Conservation (phyloP, 352 stramenopile genomes). For the Elongisporangium senticosum region DNA sequence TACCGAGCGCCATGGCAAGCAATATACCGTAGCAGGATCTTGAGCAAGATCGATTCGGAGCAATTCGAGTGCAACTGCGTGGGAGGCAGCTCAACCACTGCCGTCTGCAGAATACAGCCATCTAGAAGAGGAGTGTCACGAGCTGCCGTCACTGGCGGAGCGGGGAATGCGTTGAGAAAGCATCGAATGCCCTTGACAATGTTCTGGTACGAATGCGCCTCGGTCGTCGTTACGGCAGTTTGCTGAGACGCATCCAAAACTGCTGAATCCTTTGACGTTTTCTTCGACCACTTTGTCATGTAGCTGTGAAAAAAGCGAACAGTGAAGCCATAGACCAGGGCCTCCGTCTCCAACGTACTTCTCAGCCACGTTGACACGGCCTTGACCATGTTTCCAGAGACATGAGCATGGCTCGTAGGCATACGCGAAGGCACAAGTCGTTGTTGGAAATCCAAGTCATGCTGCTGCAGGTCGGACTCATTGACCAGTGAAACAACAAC, state of each 20-base stretch:
- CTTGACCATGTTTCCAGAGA: slow-evolving; percentile 36
- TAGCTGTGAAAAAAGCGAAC: slow-evolving; percentile 73
- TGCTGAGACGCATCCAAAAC: neutral
- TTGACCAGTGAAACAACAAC: slow-evolving; percentile 58
- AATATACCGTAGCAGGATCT: slow-evolving; percentile 81
- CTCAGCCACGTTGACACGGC: slow-evolving; percentile 44
- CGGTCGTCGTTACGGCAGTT: neutral
- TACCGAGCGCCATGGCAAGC: slow-evolving; percentile 78
- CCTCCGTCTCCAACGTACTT: slow-evolving; percentile 41
- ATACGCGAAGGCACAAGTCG: slow-evolving; percentile 9
- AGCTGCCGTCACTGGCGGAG: slow-evolving; percentile 4
- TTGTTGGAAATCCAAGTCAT: slow-evolving; percentile 57
- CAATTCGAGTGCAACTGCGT: slow-evolving; percentile 66
- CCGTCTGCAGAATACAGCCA: slow-evolving; percentile 46
- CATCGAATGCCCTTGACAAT: slow-evolving; percentile 76
- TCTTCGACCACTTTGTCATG: slow-evolving; percentile 42
- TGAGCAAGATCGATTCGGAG: slow-evolving; percentile 61
- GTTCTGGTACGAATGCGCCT: slow-evolving; percentile 43
- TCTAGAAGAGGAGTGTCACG: slow-evolving; percentile 8
- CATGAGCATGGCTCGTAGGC: neutral
- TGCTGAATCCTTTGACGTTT: neutral
- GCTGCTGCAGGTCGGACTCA: slow-evolving; percentile 54
- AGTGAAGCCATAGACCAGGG: slow-evolving; percentile 71
- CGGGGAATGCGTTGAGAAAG: slow-evolving; percentile 61
- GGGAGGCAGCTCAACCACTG: slow-evolving; percentile 47